phyloP scores from a whole-genome alignment of 352 stramenopile species.

The Peronosclerospora sorghi region DNA sequence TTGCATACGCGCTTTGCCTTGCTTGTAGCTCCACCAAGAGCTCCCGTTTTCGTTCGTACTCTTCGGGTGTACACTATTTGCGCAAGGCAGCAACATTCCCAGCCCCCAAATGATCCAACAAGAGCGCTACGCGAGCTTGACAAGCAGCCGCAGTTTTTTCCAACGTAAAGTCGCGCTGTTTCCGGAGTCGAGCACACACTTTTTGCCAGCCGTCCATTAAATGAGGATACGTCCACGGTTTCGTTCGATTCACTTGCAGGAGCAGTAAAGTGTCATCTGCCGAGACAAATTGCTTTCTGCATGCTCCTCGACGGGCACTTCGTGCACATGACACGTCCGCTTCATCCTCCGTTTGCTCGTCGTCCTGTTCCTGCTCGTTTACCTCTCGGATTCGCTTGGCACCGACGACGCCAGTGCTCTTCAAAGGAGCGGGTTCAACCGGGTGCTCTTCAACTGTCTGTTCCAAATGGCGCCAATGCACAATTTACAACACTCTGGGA shows the following conservation, averaged over 20 bases:
- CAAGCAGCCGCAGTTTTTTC: conserved; percentile 29
- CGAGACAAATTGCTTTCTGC: conserved; percentile 28
- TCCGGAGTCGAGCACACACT: conserved; percentile 12
- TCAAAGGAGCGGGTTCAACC: neutral
- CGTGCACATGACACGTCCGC: neutral
- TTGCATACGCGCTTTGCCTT: conserved; percentile 9
- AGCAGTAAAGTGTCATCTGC: conserved; percentile 25
- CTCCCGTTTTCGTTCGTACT: conserved; percentile 19
- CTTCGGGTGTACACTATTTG: conserved; percentile 17
- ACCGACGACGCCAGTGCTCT: neutral
- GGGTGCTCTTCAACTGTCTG: neutral
- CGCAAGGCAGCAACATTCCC: conserved; percentile 20
- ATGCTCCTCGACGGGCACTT: neutral
- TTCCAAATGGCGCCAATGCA: neutral
- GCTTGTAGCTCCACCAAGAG: conserved; percentile 16
- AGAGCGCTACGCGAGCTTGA: conserved; percentile 18
- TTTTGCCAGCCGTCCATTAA: conserved; percentile 29
- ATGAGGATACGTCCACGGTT: conserved; percentile 19
- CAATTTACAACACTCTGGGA: conserved; percentile 8
- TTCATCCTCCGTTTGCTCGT: neutral
- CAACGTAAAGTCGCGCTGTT: conserved; percentile 9
- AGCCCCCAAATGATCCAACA: conserved; percentile 20
- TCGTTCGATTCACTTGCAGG: conserved; percentile 14
- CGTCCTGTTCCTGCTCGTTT: neutral
- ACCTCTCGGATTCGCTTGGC: conserved; percentile 1